Percentiles rank a stretch among this genome's conserved stretches.
Evolutionary conservation across 2,329 filamentous ascomycete species (phyloP).

Genomic region (Fusarium floridanum): DNA sequence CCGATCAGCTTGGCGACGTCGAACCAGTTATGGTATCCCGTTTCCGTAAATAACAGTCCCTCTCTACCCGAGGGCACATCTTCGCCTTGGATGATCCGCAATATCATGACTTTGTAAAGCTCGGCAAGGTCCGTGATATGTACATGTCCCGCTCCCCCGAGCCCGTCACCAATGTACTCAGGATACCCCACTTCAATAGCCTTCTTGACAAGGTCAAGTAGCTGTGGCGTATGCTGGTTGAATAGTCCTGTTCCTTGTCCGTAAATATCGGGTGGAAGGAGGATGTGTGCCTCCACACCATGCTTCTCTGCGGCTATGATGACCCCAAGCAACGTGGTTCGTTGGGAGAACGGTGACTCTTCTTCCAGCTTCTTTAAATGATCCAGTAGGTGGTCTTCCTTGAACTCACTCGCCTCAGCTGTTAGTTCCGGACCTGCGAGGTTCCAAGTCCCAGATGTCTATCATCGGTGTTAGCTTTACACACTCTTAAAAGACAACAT

Average conservation of each 20-base stretch:
- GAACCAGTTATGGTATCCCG: constrained; percentile 9
- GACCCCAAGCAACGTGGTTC: background rate
- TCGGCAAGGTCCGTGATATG: constrained; percentile 16
- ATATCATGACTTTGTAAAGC: constrained; percentile 16
- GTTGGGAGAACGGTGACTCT: background rate
- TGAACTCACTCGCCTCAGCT: background rate
- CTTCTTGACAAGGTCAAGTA: background rate
- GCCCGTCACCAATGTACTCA: background rate
- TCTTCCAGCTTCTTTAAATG: background rate
- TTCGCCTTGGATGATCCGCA: background rate
- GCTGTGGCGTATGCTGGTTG: background rate
- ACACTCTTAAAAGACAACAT: background rate
- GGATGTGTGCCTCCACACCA: background rate
- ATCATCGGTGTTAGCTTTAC: background rate
- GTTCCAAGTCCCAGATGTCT: constrained; percentile 5
- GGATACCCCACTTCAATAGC: background rate
- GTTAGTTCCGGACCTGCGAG: background rate
- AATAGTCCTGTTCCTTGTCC: background rate
- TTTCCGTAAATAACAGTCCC: constrained; percentile 18
- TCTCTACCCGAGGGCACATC: background rate
- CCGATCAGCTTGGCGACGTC: constrained; percentile 10
- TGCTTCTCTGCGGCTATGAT: background rate
- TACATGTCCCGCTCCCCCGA: background rate
- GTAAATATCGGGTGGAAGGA: background rate
- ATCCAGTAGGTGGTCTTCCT: background rate